Conservation (phyloP, 495 filamentous ascomycete species). For the Bombardia bombarda region DNA sequence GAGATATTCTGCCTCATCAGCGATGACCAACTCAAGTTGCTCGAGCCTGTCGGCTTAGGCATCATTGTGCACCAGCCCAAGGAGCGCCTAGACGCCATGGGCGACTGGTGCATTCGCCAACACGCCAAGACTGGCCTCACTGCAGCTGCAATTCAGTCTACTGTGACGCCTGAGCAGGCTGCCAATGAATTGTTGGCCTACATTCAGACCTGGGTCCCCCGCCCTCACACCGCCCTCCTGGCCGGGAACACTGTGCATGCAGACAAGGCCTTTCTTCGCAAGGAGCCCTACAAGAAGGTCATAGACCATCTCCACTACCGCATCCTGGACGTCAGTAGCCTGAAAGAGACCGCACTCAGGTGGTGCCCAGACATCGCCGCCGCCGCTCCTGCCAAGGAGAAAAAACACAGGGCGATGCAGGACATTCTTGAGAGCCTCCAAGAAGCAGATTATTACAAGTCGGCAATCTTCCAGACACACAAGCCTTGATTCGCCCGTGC, state of each 20-base stretch:
- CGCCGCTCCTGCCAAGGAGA: conserved; percentile 59
- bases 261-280: conserved; percentile 74
- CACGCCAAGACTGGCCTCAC: conserved; percentile 70
- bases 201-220: conserved; percentile 60
- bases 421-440: conserved; percentile 95
- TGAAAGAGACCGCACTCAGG: conserved; percentile 80
- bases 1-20: conserved; percentile 94
- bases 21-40: conserved; percentile 61
- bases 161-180: conserved; percentile 61
- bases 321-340: conserved; percentile 80
- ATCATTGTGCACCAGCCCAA: conserved; percentile 68
- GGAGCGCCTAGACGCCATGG: conserved; percentile 67
- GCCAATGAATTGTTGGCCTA: conserved; percentile 69
- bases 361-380: conserved; percentile 50
- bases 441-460: conserved; percentile 77
- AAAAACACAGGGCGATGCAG: conserved; percentile 70
- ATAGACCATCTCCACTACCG: conserved; percentile 77
- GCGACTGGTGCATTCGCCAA: conserved; percentile 47
- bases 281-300: conserved; percentile 63
- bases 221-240: conserved; percentile 56
- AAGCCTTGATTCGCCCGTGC: not conserved
- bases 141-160: conserved; percentile 63
- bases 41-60: conserved; percentile 74
- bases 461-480: conserved; percentile 45
- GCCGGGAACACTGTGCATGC: conserved; percentile 91